These are phyloP conservation scores for Evernia prunastri DNA, from an alignment of 495 filamentous ascomycete genomes.

Conservation along the genomic window DNA sequence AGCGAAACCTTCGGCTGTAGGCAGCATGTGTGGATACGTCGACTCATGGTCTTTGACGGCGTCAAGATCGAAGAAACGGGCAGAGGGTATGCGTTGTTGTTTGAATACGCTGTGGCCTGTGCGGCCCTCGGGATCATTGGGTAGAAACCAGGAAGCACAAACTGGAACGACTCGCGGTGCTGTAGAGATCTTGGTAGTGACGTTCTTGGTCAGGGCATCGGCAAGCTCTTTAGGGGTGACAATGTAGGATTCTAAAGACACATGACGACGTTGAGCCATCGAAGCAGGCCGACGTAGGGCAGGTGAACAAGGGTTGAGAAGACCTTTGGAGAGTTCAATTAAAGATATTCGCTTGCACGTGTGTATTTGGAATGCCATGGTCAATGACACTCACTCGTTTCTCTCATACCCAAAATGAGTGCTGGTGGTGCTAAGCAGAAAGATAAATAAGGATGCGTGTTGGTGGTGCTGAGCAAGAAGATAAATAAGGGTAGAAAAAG, in stretches of 20 bases:
- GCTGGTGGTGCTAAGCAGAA: neutral
- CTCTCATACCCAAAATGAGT: constrained; percentile 2
- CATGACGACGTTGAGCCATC: constrained; percentile 33
- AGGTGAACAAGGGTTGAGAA: neutral
- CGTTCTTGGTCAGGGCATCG: constrained; percentile 69
- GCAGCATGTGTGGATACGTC: constrained; percentile 96
- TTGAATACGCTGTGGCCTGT: constrained; percentile 72
- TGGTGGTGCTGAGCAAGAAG: neutral
- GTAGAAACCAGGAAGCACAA: constrained; percentile 93
- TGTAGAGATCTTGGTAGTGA: constrained; percentile 64
- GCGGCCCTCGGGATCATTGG: constrained; percentile 71
- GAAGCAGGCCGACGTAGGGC: neutral
- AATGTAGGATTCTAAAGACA: constrained; percentile 68
- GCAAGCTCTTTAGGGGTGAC: constrained; percentile 78
- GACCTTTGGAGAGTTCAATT: neutral
- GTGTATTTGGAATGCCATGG: neutral
- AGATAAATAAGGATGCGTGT: neutral
- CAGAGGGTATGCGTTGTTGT: constrained; percentile 69
- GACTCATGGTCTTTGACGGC: constrained; percentile 78
- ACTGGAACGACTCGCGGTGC: constrained; percentile 77
- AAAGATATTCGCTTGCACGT: neutral
- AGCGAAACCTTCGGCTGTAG: constrained; percentile 69
- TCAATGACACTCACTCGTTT: neutral
- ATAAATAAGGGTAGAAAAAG: neutral
- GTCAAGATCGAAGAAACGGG: constrained; percentile 97